Conservation (phyloP, 305 asterid genomes). For the Solanum hybrid region DNA sequence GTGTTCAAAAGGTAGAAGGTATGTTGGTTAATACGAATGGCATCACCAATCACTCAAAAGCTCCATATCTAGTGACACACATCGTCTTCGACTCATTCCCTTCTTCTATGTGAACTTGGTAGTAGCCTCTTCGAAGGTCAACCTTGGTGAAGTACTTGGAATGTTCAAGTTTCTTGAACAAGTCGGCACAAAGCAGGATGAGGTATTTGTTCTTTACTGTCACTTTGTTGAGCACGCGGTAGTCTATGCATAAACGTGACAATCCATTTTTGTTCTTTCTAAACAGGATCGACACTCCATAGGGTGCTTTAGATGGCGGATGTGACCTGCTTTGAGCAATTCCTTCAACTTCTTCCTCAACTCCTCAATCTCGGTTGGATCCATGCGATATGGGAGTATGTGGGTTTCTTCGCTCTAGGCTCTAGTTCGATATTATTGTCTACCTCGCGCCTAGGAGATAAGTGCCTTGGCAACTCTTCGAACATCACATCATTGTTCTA, state of each 20-base stretch:
- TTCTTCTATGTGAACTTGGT: not conserved
- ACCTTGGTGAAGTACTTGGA: not conserved
- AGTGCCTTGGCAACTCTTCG: not conserved
- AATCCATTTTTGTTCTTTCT: not conserved
- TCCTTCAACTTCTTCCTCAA: not conserved
- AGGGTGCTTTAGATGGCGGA: not conserved
- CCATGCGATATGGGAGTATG: not conserved
- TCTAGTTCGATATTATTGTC: not conserved
- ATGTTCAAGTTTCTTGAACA: not conserved
- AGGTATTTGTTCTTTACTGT: not conserved
- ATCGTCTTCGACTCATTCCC: not conserved
- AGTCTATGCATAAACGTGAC: not conserved
- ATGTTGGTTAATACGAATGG: not conserved
- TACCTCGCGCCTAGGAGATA: not conserved
- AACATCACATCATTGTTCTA: not conserved
- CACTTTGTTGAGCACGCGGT: not conserved
- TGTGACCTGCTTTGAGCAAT: not conserved
- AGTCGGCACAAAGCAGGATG: not conserved
- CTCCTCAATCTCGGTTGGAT: not conserved
- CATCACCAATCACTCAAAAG: not conserved
- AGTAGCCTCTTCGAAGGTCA: not conserved
- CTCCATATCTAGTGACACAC: not conserved
- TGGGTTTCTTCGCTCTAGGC: not conserved
- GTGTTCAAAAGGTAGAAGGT: not conserved
- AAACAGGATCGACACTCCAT: not conserved